phyloP scores from a whole-genome alignment of 2,329 filamentous ascomycete genomes.

The Hymenoscyphus fructigenus region DNA sequence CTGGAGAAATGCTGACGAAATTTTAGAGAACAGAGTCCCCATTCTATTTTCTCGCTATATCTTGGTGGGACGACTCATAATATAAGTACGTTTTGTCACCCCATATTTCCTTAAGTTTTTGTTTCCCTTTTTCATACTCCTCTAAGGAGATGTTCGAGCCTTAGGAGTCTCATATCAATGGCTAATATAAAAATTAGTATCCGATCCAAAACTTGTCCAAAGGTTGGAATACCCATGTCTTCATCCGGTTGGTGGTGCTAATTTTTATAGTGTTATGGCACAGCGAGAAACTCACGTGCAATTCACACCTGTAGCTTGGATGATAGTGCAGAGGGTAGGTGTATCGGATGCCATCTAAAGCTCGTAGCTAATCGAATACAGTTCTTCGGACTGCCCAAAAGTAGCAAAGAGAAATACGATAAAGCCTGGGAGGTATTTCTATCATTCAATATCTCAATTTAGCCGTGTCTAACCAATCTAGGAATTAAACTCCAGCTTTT shows the following conservation, averaged over 20 bases:
- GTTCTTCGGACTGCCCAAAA: slow-evolving; percentile 34
- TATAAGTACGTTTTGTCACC: slow-evolving; percentile 25
- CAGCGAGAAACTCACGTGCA: slow-evolving; percentile 28
- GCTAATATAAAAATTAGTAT: slow-evolving; percentile 22
- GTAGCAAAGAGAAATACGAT: slow-evolving; percentile 26
- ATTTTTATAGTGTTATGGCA: slow-evolving; percentile 25
- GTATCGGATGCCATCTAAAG: background rate
- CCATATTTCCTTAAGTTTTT: background rate
- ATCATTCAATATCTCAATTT: slow-evolving; percentile 34
- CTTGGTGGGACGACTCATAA: slow-evolving; percentile 30
- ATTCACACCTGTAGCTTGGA: slow-evolving; percentile 24
- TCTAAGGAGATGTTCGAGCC: background rate
- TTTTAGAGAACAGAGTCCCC: slow-evolving; percentile 28
- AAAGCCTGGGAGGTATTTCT: slow-evolving; percentile 28
- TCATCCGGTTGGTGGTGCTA: slow-evolving; percentile 6
- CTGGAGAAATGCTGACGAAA: slow-evolving; percentile 6
- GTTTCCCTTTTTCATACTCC: background rate
- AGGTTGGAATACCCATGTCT: slow-evolving; percentile 15
- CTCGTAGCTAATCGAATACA: slow-evolving; percentile 13
- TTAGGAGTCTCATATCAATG: background rate
- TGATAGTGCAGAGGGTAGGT: slow-evolving; percentile 25
- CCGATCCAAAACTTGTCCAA: slow-evolving; percentile 27
- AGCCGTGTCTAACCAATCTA: slow-evolving; percentile 38
- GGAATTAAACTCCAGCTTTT: slow-evolving; percentile 35
- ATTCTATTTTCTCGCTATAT: slow-evolving; percentile 34